Conservation (phyloP, 1,284 basidiomycete species). For the Cutaneotrichosporon sp. region DNA sequence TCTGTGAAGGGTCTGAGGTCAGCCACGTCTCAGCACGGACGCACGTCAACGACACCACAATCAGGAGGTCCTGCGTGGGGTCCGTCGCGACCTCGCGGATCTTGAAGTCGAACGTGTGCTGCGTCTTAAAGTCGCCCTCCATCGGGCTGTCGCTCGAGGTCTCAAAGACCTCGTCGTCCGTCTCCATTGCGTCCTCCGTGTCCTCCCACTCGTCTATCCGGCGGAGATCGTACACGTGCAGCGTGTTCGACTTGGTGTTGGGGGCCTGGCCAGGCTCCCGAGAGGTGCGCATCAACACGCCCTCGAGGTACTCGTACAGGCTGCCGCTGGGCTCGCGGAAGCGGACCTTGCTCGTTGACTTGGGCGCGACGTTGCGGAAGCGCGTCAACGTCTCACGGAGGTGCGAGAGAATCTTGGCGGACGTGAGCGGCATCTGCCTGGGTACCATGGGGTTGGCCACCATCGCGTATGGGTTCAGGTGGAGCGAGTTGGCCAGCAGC, state of each 20-base stretch:
- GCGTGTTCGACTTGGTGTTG: constrained; percentile 14
- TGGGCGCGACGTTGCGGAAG: constrained; percentile 43
- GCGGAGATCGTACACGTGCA: constrained; percentile 37
- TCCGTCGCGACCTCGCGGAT: constrained; percentile 52
- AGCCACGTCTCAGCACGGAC: constrained; percentile 11
- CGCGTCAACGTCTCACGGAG: constrained; percentile 45
- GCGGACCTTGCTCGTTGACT: constrained; percentile 19
- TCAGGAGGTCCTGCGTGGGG: constrained; percentile 51
- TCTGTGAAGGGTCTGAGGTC: background rate
- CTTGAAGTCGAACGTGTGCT: constrained; percentile 37
- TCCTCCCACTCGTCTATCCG: constrained; percentile 28
- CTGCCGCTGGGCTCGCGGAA: constrained; percentile 45
- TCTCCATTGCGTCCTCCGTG: constrained; percentile 11
- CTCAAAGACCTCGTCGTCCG: constrained; percentile 14
- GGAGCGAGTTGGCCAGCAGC: constrained; percentile 73
- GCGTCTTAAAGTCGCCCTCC: constrained; percentile 11
- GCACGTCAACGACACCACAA: constrained; percentile 42
- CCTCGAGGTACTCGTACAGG: constrained; percentile 54
- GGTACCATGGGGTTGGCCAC: constrained; percentile 22
- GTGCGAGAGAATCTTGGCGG: constrained; percentile 37
- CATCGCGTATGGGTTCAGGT: constrained; percentile 58
- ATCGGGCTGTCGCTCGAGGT: constrained; percentile 7
- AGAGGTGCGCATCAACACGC: constrained; percentile 41
- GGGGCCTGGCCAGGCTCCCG: constrained; percentile 6
- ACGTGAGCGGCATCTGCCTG: constrained; percentile 52